Evolutionary conservation across 2,329 filamentous ascomycete species (phyloP).

Genomic region (Lomentospora prolificans): DNA sequence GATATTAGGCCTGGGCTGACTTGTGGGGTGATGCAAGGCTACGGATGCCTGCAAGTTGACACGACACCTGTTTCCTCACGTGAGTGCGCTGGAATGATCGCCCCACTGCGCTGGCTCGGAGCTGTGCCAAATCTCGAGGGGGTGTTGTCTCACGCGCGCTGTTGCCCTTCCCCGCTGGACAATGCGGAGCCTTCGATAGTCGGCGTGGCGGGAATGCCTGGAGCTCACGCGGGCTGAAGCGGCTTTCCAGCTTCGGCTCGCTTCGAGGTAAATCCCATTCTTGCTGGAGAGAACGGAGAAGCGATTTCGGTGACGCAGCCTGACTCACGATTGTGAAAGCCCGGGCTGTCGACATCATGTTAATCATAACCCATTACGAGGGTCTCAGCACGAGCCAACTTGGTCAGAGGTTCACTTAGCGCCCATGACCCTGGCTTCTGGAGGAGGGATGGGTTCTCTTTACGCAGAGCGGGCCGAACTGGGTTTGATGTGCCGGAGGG

Average conservation of each 20-base stretch:
- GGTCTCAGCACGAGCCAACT: too few species aligned
- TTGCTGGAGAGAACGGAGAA: not conserved
- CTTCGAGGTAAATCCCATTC: not conserved
- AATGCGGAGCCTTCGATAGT: too few species aligned
- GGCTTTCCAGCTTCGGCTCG: not conserved
- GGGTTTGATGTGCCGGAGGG: too few species aligned
- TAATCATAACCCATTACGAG: too few species aligned
- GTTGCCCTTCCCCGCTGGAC: too few species aligned
- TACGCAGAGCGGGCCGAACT: too few species aligned
- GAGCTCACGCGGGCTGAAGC: not conserved
- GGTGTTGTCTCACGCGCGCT: not conserved
- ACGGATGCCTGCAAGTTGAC: not conserved
- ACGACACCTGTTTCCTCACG: not conserved
- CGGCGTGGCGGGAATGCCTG: not conserved
- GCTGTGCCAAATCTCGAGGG: too few species aligned
- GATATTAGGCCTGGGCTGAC: too few species aligned
- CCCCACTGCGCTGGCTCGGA: not conserved
- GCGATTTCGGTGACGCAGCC: not conserved
- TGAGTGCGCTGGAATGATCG: not conserved
- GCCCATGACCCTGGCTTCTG: too few species aligned
- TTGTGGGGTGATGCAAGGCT: not conserved
- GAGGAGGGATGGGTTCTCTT: too few species aligned
- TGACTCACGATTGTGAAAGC: not conserved
- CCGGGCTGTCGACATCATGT: too few species aligned
- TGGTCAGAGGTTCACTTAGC: too few species aligned